These are phyloP conservation scores for Nitzschia putrida DNA, from an alignment of 108 stramenopile genomes.

Conservation along the genomic window DNA sequence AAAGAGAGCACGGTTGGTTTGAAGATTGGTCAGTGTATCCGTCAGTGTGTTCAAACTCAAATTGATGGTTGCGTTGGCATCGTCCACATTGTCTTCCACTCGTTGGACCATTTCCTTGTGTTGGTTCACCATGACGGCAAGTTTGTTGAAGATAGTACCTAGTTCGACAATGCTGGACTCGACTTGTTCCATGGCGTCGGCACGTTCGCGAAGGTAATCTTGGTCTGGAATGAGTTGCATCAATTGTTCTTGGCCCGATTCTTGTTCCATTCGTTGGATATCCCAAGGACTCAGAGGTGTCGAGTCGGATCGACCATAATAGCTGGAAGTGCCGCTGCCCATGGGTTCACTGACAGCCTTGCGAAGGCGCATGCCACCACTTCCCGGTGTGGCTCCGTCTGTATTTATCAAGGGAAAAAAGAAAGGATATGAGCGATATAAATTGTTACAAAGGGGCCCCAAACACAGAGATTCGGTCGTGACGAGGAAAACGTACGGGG, in stretches of 20 bases:
- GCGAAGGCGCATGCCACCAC: conserved; percentile 23
- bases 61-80: conserved; percentile 77
- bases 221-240: conserved; percentile 88
- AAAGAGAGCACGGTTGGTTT: conserved; percentile 65
- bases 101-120: conserved; percentile 87
- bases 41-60: conserved; percentile 73
- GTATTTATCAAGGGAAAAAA: neutral
- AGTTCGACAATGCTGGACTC: conserved; percentile 86
- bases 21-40: conserved; percentile 77
- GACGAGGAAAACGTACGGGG: conserved; percentile 51
- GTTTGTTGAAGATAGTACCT: conserved; percentile 84
- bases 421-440: neutral
- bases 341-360: conserved; percentile 19
- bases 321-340: conserved; percentile 12
- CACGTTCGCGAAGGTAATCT: conserved; percentile 77
- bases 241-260: conserved; percentile 59
- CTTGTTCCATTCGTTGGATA: conserved; percentile 86
- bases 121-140: conserved; percentile 87
- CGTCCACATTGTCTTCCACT: conserved; percentile 91
- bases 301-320: conserved; percentile 38
- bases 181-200: conserved; percentile 84
- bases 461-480: neutral
- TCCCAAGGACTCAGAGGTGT: conserved; percentile 78
- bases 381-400: conserved; percentile 14
- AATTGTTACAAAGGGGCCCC: neutral